Percentiles rank a stretch among this genome's conserved stretches.
These are phyloP conservation scores for Rhynchospora breviuscula DNA, from an alignment of 176 grass and related monocot genomes.

Conservation along the genomic window DNA sequence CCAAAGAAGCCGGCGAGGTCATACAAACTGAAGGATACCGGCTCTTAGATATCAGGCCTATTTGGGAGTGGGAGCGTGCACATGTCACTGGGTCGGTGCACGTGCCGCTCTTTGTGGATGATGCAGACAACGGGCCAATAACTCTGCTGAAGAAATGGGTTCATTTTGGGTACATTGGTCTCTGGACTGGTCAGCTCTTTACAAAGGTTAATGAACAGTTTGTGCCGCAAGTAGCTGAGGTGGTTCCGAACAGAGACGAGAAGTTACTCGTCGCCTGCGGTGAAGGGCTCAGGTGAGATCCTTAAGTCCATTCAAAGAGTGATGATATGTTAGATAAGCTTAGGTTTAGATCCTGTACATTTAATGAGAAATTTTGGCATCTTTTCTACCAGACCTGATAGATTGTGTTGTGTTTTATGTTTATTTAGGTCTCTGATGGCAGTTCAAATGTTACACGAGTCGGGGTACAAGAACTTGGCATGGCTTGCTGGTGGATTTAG, in stretches of 20 bases:
- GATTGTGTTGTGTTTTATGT: background rate
- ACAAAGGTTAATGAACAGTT: slow-evolving; percentile 75
- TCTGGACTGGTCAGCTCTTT: slow-evolving; percentile 77
- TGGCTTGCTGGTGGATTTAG: slow-evolving; percentile 91
- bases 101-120: slow-evolving; percentile 59
- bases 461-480: slow-evolving; percentile 69
- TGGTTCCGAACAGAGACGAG: slow-evolving; percentile 44
- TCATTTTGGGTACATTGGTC: slow-evolving; percentile 81
- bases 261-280: slow-evolving; percentile 84
- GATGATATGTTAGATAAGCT: background rate
- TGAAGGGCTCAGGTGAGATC: slow-evolving; percentile 73
- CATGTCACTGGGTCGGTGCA: slow-evolving; percentile 51
- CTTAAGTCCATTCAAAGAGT: background rate
- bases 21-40: slow-evolving; percentile 50
- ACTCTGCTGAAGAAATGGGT: slow-evolving; percentile 98
- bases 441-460: slow-evolving; percentile 61
- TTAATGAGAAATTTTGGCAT: background rate
- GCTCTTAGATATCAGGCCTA: slow-evolving; percentile 65
- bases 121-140: slow-evolving; percentile 43
- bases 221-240: slow-evolving; percentile 44
- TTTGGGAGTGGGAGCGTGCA: slow-evolving; percentile 72
- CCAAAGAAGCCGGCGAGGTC: slow-evolving; percentile 37
- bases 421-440: slow-evolving; percentile 73
- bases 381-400: background rate
- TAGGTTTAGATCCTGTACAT: background rate